Base-by-base conservation (phyloP, 345 rosid genomes). In the Boechera divaricarpa region DNA sequence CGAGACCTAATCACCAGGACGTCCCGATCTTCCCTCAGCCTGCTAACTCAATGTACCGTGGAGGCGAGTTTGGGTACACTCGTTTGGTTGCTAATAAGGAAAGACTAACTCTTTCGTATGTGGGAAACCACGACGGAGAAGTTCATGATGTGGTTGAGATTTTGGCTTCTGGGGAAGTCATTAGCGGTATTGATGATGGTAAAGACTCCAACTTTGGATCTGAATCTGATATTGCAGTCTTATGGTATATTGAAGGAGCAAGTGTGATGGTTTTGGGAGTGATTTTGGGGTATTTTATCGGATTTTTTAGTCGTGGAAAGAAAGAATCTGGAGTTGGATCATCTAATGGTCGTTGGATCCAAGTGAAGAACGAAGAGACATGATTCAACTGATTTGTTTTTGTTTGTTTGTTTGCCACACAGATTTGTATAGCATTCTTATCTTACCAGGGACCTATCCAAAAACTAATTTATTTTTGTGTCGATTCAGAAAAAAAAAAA, bases 1-100 rank as follows among this genome's bases (percentile, higher is more conserved):
- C 98, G 51, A 84, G 97, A 77, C 78, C 83, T 10, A 77, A 86
- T 60, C 97, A 92, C 55, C 92, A 82, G 24, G 62, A 82, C 3
- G 82, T 78, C 42, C 98, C 95, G 1, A 57, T 94, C 62, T 94
- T 77, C 76, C 97, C 97, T 7, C 98, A 89, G 55, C 97, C 98
- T 10, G 69, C 73, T 16, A 64, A 81, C 21, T 94, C 98, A 16
- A 67, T 92, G 90, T 94, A 88, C 80, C 89, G 97, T 2, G 88
- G 91, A n/a, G 97, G 92, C 5, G 97, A 94, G 86, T 94, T 94
- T 45, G 97, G 97, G 35, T 92, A 94, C 78, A 90, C 93, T 26
- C 90, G 91, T 35, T 72, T 94, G 75, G 83, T 89, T 49, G 97
- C 98, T 74, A 86, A 91, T 3, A 92, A 79, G 65, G 90, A 92